Percentiles rank a stretch among this genome's conserved stretches.
Evolutionary conservation across 805 yeast species (phyloP).

Genomic region (Metschnikowia borealis): DNA sequence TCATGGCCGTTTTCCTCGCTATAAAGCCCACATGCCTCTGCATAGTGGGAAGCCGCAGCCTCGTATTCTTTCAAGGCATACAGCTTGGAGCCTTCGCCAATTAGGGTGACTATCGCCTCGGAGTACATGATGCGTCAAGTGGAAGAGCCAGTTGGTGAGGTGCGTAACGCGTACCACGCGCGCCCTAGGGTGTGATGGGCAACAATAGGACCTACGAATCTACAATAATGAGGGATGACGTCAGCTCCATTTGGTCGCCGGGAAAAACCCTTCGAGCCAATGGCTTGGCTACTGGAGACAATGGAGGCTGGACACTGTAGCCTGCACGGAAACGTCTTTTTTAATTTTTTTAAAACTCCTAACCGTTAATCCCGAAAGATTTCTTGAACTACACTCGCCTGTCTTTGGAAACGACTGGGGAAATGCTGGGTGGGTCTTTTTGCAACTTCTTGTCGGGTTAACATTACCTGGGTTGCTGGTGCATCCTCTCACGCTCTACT

Average conservation of each 20-base stretch:
- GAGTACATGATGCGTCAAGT: constrained; percentile 12
- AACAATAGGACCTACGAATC: neutral
- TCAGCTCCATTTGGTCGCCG: neutral
- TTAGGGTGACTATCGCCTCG: constrained; percentile 9
- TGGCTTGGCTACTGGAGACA: neutral
- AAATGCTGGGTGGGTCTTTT: neutral
- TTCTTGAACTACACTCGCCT: too few species aligned
- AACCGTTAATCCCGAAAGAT: too few species aligned
- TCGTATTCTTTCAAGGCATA: constrained; percentile 66
- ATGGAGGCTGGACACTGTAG: neutral
- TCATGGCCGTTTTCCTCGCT: constrained; percentile 49
- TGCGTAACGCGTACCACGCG: neutral
- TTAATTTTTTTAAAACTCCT: too few species aligned
- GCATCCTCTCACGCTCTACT: neutral
- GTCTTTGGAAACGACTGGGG: neutral
- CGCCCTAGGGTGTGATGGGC: neutral
- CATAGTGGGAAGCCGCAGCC: constrained; percentile 64
- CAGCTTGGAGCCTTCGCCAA: constrained; percentile 59
- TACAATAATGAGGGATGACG: neutral
- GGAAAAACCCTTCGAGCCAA: neutral
- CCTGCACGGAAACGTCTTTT: too few species aligned
- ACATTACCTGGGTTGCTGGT: neutral
- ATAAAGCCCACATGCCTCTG: constrained; percentile 63
- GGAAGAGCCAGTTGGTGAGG: neutral
- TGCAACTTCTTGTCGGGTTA: neutral